Base-by-base conservation (phyloP, 495 filamentous ascomycete species). In the Daldinia vernicosa region DNA sequence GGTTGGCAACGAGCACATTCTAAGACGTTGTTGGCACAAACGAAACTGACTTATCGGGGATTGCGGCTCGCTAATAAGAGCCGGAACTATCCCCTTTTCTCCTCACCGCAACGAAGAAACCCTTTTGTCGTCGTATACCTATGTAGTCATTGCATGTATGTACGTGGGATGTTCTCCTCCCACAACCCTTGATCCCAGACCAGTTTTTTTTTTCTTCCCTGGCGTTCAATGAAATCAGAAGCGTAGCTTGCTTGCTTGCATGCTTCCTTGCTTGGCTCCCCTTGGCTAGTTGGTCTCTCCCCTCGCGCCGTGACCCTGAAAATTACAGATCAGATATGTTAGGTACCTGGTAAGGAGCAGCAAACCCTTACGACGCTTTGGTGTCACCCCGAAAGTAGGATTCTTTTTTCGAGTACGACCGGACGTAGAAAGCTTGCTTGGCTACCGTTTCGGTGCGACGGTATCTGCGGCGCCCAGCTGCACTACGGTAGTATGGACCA, bases 1-100 rank as follows among this genome's bases (percentile, higher is more conserved):
- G 95, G 74, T 84, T 99, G 80, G 95, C 95, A 32, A 90, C 93
- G 54, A 97, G 93, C 82, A 97, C 94, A 17, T 99, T 98, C 79
- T 98, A 65, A 81, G 64, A 51, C 37, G 11, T 1, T 11, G 11
- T 1, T 11, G 40, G 24, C 9, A 22, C 28, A 50, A 69, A 64
- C 57, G 26, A 53, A 17, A 12, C 33, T 56, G 54, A 56, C 32
- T 35, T 58, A 61, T 66, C 60, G 22, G 37, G 56, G 53, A 28
- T 30, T 30, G 53, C 14, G 65, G 61, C 50, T 47, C 22, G 30
- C 15, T 63, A 60, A 71, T 58, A 63, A 67, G 39, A 66, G 63
- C 58, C 57, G 60, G 69, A 71, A 71, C 60, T 30, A 5, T 26
- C 50, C 26, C 50, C 24, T 51, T 28, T 30, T 26, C 50, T 15